These are phyloP conservation scores for Pseudovirgaria hyperparasitica DNA, from an alignment of 2,329 filamentous ascomycete genomes.

Conservation along the genomic window DNA sequence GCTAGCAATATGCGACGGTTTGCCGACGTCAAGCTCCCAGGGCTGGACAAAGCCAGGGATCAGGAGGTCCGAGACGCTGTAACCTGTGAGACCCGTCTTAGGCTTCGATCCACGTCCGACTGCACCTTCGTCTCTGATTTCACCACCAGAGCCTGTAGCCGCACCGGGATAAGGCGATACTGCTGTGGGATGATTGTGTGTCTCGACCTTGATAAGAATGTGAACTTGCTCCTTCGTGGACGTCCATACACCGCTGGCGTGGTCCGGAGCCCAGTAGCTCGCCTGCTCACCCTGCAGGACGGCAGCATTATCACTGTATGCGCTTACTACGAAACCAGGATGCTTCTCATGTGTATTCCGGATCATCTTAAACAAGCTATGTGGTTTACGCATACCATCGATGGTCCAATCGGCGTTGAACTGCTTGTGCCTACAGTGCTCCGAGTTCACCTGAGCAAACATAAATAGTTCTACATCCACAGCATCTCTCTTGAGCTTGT, in stretches of 20 bases:
- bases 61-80: constrained; percentile 86
- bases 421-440: constrained; percentile 80
- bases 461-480: constrained; percentile 96
- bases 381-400: constrained; percentile 66
- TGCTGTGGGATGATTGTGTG: constrained; percentile 93
- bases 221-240: constrained; percentile 78
- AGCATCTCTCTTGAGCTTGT: constrained; percentile 50
- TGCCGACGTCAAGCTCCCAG: constrained; percentile 87
- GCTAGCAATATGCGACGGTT: constrained; percentile 82
- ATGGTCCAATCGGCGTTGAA: constrained; percentile 98
- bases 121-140: constrained; percentile 90
- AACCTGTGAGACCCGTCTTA: constrained; percentile 83
- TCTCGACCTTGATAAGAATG: constrained; percentile 89
- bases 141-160: constrained; percentile 87
- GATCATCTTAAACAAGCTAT: constrained; percentile 91
- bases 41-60: constrained; percentile 73
- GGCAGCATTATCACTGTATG: constrained; percentile 97
- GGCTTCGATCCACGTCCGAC: constrained; percentile 86
- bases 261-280: constrained; percentile 77
- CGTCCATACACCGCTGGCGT: constrained; percentile 75
- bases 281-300: constrained; percentile 64
- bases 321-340: constrained; percentile 76
- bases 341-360: constrained; percentile 75
- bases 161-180: constrained; percentile 90
- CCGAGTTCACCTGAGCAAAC: constrained; percentile 98